These are phyloP conservation scores for Daldinia loculata DNA, from an alignment of 495 filamentous ascomycete genomes.

Conservation along the genomic window DNA sequence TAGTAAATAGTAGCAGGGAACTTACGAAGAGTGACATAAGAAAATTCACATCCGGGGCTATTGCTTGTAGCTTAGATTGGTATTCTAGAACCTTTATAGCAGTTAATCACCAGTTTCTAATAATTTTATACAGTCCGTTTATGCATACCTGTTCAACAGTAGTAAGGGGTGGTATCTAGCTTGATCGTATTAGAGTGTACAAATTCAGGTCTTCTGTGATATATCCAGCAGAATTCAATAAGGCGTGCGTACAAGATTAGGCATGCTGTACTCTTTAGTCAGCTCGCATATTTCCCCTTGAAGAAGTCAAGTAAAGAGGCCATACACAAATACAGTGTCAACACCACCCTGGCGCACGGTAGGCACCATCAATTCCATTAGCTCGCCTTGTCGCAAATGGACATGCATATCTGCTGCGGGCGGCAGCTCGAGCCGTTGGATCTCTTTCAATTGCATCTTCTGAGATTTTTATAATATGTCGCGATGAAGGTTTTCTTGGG, in stretches of 20 bases:
- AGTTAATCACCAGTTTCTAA: constrained; percentile 61
- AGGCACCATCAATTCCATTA: constrained; percentile 84
- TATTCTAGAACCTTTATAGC: constrained; percentile 83
- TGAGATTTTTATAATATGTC: neutral
- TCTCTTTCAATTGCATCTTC: constrained; percentile 55
- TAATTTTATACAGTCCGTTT: neutral
- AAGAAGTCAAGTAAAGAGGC: constrained; percentile 6
- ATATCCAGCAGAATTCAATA: constrained; percentile 19
- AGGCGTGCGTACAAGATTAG: constrained; percentile 58
- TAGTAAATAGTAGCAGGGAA: neutral
- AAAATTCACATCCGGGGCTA: constrained; percentile 78
- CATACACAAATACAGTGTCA: constrained; percentile 76
- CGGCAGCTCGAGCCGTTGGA: constrained; percentile 66
- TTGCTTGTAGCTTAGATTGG: constrained; percentile 67
- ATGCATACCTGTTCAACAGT: constrained; percentile 30
- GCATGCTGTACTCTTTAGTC: constrained; percentile 31
- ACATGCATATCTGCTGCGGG: constrained; percentile 70
- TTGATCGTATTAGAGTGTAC: constrained; percentile 3
- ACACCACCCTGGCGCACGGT: constrained; percentile 73
- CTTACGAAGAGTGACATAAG: constrained; percentile 85
- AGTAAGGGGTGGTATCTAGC: constrained; percentile 32
- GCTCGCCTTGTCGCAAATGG: constrained; percentile 79
- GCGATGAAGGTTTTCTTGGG: neutral
- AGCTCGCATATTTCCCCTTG: constrained; percentile 8
- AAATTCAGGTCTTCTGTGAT: neutral